phyloP scores from a whole-genome alignment of 257 asterid genomes.

The Salvia miltiorrhiza region DNA sequence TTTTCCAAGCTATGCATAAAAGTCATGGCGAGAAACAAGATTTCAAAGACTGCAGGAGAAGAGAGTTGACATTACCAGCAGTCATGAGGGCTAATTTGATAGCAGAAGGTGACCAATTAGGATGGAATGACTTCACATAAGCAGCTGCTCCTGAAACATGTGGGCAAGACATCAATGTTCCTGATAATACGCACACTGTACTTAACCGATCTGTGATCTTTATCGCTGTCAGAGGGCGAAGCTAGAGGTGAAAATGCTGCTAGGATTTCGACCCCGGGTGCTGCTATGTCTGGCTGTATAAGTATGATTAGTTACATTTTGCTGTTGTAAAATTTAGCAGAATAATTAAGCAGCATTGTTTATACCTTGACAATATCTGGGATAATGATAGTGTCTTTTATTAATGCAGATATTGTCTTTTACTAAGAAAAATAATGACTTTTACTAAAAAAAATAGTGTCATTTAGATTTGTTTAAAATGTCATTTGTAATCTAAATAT shows the following conservation, averaged over 20 bases:
- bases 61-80: conserved; percentile 5
- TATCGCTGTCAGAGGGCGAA: background rate
- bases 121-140: conserved; percentile 18
- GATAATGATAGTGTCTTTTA: conserved; percentile 1
- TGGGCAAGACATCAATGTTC: conserved; percentile 16
- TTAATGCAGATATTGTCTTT: too few species aligned
- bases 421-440: too few species aligned
- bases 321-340: background rate
- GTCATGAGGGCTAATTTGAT: conserved; percentile 33
- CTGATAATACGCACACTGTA: too few species aligned
- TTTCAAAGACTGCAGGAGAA: background rate
- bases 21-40: background rate
- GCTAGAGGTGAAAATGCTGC: conserved; percentile 19
- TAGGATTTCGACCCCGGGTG: conserved; percentile 24
- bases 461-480: too few species aligned
- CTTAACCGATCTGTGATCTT: background rate
- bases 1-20: conserved; percentile 11
- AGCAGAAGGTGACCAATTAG: conserved; percentile 25
- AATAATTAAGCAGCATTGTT: background rate
- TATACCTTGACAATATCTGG: conserved; percentile 18
- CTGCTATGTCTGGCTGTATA: conserved; percentile 29
- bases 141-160: conserved; percentile 26
- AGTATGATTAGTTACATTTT: too few species aligned
- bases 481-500: too few species aligned
- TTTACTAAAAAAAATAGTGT: too few species aligned